A percentile compares a stretch with the other conserved stretches of the same genome.
phyloP scores from a whole-genome alignment of 1,139 yeast species.

The Cylindricascospora bacillispora region DNA sequence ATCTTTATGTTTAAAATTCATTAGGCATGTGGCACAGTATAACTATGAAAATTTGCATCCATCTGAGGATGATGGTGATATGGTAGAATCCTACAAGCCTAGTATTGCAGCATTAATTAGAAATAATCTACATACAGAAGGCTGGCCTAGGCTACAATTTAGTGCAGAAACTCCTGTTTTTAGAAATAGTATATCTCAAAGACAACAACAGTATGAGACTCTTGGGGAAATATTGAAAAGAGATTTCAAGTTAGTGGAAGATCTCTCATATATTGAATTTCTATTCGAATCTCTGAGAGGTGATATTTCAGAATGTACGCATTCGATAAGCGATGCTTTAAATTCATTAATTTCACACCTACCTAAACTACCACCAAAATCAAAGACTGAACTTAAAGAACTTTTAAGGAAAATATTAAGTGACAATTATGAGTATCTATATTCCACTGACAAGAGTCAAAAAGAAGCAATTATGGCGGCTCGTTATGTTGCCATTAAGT shows the following conservation, averaged over 20 bases:
- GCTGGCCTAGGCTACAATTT: conserved; percentile 43
- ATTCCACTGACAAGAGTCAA: conserved; percentile 8
- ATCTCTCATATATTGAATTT: conserved; percentile 47
- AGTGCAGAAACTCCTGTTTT: conserved; percentile 23
- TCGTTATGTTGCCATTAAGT: conserved; percentile 56
- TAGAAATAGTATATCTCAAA: conserved; percentile 26
- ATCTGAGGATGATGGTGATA: conserved; percentile 12
- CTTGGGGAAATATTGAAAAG: conserved; percentile 52
- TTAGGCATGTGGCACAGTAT: conserved; percentile 38
- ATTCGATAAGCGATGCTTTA: conserved; percentile 63
- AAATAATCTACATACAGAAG: conserved; percentile 39
- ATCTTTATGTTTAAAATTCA: conserved; percentile 40
- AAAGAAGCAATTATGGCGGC: conserved; percentile 29
- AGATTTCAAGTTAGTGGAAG: conserved; percentile 35
- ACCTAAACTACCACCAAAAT: conserved; percentile 28
- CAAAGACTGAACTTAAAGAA: conserved; percentile 34
- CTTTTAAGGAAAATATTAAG: conserved; percentile 33
- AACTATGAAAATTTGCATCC: conserved; percentile 18
- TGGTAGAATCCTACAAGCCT: conserved; percentile 27
- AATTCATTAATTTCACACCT: conserved; percentile 45
- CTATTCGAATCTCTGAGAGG: conserved; percentile 59
- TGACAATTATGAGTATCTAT: conserved; percentile 15
- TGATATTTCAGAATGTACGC: conserved; percentile 49
- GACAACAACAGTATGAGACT: conserved; percentile 65
- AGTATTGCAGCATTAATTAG: conserved; percentile 40